Evolutionary conservation across 139 green algal species (phyloP).

Genomic region (Chlorella sorokiniana): DNA sequence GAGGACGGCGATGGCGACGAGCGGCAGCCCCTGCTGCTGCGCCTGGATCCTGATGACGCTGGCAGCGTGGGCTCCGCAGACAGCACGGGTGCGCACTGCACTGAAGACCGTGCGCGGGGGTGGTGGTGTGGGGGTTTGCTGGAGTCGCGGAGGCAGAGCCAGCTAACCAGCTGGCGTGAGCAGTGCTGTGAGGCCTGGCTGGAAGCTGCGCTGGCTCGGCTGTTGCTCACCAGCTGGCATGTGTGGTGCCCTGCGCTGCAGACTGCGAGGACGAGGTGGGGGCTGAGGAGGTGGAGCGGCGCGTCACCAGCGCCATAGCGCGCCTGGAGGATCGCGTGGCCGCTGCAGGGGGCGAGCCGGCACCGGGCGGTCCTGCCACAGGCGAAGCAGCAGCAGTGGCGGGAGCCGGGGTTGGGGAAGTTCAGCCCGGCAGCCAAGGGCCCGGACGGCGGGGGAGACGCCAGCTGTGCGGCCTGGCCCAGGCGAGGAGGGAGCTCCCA

Average conservation of each 20-base stretch:
- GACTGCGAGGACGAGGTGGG: conserved; percentile 32
- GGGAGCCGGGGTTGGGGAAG: neutral
- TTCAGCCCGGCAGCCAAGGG: no score
- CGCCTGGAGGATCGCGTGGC: conserved; percentile 9
- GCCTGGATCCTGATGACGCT: conserved; percentile 50
- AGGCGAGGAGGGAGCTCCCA: neutral
- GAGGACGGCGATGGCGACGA: conserved; percentile 38
- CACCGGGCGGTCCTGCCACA: neutral
- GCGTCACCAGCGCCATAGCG: conserved; percentile 27
- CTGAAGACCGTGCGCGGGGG: neutral
- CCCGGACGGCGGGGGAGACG: no score
- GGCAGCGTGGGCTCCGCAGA: conserved; percentile 55
- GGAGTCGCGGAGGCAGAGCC: neutral
- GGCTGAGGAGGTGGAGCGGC: conserved; percentile 38
- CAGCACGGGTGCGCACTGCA: conserved; percentile 13
- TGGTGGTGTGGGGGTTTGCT: neutral
- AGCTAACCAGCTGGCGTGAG: neutral
- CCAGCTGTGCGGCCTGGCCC: neutral
- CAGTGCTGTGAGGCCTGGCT: neutral
- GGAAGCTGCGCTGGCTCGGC: neutral
- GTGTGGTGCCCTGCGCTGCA: neutral
- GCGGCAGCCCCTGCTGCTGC: conserved; percentile 50
- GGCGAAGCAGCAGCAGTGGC: neutral
- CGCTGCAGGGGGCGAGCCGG: neutral
- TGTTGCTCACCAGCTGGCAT: neutral